Conservation (phyloP, 2,329 filamentous ascomycete species). For the Capronia coronata region DNA sequence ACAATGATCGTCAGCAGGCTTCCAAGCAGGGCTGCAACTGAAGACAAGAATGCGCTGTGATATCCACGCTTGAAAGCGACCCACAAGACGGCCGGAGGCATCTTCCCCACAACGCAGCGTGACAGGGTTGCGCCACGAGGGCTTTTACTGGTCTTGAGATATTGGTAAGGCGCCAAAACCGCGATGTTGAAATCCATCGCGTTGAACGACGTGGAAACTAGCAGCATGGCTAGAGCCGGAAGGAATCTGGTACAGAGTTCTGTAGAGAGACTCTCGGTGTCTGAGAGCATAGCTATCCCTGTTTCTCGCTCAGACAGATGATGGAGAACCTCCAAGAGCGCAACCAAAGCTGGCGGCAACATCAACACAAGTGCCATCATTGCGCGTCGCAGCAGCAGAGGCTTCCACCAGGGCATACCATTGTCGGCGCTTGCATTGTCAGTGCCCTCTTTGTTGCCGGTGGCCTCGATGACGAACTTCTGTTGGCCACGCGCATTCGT, state of each 20-base stretch:
- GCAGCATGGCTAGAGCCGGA: conserved; percentile 24
- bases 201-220: conserved; percentile 19
- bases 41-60: conserved; percentile 24
- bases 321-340: conserved; percentile 20
- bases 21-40: conserved; percentile 21
- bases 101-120: conserved; percentile 4
- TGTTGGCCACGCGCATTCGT: neutral
- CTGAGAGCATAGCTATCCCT: conserved; percentile 25
- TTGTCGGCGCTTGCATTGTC: neutral
- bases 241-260: conserved; percentile 29
- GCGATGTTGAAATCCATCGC: conserved; percentile 25
- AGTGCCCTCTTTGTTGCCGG: neutral
- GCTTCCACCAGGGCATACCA: conserved; percentile 17
- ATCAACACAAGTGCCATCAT: conserved; percentile 19
- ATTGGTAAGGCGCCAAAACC: conserved; percentile 17
- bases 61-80: conserved; percentile 2
- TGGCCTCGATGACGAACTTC: neutral
- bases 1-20: conserved; percentile 27
- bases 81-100: conserved; percentile 12
- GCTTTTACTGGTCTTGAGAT: conserved; percentile 1
- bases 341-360: conserved; percentile 22
- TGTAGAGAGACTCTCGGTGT: conserved; percentile 3
- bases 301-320: conserved; percentile 21
- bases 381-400: conserved; percentile 1
- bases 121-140: neutral